A percentile compares a stretch with the other conserved stretches of the same genome.
Evolutionary conservation across 2,329 filamentous ascomycete species (phyloP).

Genomic region (Sporothrix variecibatus): DNA sequence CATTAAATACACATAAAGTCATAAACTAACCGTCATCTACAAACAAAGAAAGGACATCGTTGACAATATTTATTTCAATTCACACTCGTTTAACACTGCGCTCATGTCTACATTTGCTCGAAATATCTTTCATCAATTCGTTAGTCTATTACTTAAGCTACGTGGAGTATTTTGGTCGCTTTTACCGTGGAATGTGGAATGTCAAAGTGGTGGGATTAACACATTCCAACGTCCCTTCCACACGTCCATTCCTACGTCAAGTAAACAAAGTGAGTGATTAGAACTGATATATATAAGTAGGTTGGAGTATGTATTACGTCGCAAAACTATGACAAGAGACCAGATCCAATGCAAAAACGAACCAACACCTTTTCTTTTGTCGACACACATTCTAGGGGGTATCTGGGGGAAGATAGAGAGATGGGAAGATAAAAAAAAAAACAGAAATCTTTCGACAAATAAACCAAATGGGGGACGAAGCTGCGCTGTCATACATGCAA

Average conservation of each 20-base stretch:
- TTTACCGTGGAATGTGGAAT: not conserved
- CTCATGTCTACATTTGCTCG: no score
- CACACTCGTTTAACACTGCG: no score
- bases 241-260: not conserved
- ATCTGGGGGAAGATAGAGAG: not conserved
- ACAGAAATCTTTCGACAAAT: not conserved
- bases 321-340: not conserved
- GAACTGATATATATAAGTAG: not conserved
- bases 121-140: no score
- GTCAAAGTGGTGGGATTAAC: no score
- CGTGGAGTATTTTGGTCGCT: no score
- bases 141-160: no score
- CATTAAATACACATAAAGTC: no score
- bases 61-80: no score
- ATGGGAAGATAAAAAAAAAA: not conserved
- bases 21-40: no score
- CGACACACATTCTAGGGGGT: constrained; percentile 20
- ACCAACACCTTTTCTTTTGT: not conserved
- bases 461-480: not conserved
- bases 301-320: not conserved
- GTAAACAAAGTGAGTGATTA: not conserved
- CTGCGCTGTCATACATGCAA: not conserved
- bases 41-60: no score
- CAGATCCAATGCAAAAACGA: not conserved
- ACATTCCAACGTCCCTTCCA: not conserved